Conservation (phyloP, 1,284 basidiomycete species). For the Sanghuangporus baumii region DNA sequence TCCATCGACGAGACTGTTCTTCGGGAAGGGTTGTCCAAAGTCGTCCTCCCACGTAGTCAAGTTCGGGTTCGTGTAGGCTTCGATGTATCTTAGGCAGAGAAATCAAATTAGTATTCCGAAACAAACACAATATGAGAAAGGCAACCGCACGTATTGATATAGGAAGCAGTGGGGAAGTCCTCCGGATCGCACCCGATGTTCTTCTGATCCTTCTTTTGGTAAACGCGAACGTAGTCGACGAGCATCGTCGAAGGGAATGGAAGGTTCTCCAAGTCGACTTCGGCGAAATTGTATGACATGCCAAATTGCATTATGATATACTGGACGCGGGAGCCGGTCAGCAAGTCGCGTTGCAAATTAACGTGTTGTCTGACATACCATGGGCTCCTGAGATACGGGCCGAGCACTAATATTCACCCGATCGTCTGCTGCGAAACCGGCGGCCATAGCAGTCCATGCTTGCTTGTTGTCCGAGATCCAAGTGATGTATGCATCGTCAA, state of each 20-base stretch:
- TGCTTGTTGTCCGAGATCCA: slow-evolving; percentile 13
- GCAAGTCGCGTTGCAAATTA: not conserved
- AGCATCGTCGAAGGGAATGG: slow-evolving; percentile 39
- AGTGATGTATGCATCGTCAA: slow-evolving; percentile 27
- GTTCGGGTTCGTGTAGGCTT: slow-evolving; percentile 36
- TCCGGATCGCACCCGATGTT: slow-evolving; percentile 54
- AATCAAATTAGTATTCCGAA: not conserved
- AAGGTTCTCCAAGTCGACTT: slow-evolving; percentile 31
- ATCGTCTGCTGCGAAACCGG: slow-evolving; percentile 49
- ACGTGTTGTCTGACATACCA: slow-evolving; percentile 32
- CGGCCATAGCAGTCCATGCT: slow-evolving; percentile 54
- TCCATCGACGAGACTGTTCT: slow-evolving; percentile 26
- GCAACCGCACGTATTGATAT: slow-evolving; percentile 37
- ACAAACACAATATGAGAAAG: not conserved
- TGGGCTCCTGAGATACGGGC: slow-evolving; percentile 58
- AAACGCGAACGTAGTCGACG: slow-evolving; percentile 61
- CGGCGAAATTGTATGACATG: slow-evolving; percentile 40
- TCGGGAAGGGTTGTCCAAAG: slow-evolving; percentile 32
- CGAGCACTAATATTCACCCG: slow-evolving; percentile 49
- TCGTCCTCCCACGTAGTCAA: slow-evolving; percentile 33
- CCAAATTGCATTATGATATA: slow-evolving; percentile 40
- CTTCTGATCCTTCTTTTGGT: slow-evolving; percentile 38
- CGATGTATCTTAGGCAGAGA: slow-evolving; percentile 24
- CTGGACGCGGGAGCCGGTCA: not conserved
- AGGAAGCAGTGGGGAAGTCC: slow-evolving; percentile 46